Base-by-base conservation (phyloP, 768 basidiomycete genomes). In the Lentinula sp. region DNA sequence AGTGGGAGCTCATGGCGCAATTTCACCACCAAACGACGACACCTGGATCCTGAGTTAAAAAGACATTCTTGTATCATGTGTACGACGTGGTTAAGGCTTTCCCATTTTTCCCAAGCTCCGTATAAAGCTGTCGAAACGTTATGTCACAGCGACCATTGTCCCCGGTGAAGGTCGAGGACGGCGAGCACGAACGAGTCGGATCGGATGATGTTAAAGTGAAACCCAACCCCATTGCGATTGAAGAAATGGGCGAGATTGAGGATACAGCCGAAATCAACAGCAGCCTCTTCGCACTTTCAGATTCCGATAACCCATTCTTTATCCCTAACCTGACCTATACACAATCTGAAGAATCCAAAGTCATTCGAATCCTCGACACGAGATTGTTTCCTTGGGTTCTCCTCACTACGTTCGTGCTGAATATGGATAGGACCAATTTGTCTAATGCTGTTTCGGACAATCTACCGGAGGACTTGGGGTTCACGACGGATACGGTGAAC, bases 341-440 rank as follows among this genome's bases (percentile, higher is more conserved):
- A 23, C 61, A 60, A 2, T 70, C 70, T 57, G 76, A 77, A 62
- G 76, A 77, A 64, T 57, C 65, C 6, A 60, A 63, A 37, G 74
- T 77, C 45, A 55, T 70, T 21, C 67, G 70, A n/a, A 68, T 66
- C 10, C 61, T 70, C 9, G 70, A 70, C 48, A 70, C 65, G 1
- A 61, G 68, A 37, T 55, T 70, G 7, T 76, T 77, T 49, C 65
- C 67, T 5, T 74, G 70, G 64, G 71, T 77, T 32, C 68, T 76
- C 23, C 48, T 72, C 54, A 75, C 74, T 21, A 74, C 68, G 1
- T 70, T 71, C 37, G 70, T 70, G 16, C 62, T 71, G 51, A 78
- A 76, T 64, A 76, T 78, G 75, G 76, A 78, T 48, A 69, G 76
- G 5, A 78, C 76, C 13, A 78, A 78, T 63, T 69, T 71, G 61